phyloP scores from a whole-genome alignment of 129 eudicot species.

The Logfia minima region DNA sequence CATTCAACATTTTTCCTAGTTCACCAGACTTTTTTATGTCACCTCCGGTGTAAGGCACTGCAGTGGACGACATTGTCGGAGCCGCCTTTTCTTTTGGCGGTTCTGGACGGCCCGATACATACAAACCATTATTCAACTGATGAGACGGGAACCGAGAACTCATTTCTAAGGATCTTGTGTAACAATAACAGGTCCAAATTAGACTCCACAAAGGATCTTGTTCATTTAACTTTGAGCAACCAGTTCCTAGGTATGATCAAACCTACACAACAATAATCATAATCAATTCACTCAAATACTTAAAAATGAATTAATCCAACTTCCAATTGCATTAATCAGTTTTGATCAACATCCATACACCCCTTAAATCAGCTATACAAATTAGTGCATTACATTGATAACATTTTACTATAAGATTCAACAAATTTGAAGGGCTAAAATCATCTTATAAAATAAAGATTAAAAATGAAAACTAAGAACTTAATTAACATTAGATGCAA shows the following conservation, averaged over 20 bases:
- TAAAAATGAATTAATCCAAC: not conserved
- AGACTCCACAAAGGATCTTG: conserved; percentile 3
- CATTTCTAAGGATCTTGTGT: conserved; percentile 40
- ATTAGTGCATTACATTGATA: conserved; percentile 2
- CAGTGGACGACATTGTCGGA: conserved; percentile 80
- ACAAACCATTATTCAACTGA: conserved; percentile 74
- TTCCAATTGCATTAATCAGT: not conserved
- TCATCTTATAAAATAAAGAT: not conserved
- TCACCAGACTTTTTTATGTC: conserved; percentile 84
- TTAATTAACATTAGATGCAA: not conserved
- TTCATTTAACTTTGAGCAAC: not conserved
- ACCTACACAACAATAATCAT: conserved; percentile 31
- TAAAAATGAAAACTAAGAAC: not conserved
- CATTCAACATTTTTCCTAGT: conserved; percentile 81
- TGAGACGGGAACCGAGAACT: conserved; percentile 87
- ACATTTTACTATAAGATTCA: not conserved
- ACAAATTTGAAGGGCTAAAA: not conserved
- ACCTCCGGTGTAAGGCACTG: conserved; percentile 83
- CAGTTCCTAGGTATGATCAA: conserved; percentile 23
- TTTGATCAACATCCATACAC: not conserved
- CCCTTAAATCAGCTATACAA: not conserved
- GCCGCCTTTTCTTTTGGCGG: conserved; percentile 76
- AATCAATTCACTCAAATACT: not conserved
- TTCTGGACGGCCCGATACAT: conserved; percentile 87
- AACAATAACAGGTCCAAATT: conserved; percentile 11